phyloP scores from a whole-genome alignment of 2,329 filamentous ascomycete genomes.

The Alternaria gaisen region DNA sequence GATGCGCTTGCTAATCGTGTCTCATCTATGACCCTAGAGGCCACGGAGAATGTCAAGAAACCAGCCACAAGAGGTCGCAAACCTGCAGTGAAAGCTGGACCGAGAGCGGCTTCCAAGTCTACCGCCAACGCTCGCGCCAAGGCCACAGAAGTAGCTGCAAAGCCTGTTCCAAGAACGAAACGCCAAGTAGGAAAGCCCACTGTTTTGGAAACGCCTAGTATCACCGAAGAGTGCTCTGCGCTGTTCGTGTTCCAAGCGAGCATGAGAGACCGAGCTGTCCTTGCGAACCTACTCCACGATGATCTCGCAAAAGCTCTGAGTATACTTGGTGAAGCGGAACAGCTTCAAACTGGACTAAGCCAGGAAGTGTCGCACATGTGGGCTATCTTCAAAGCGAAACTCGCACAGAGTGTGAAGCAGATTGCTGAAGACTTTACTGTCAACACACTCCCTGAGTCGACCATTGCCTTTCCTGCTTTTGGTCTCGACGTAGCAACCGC shows the following conservation, averaged over 20 bases:
- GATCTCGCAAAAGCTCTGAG: constrained; percentile 40
- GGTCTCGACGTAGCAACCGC: constrained; percentile 28
- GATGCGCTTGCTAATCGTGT: constrained; percentile 55
- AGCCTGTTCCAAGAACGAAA: constrained; percentile 22
- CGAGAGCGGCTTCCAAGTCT: constrained; percentile 22
- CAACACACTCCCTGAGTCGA: constrained; percentile 90
- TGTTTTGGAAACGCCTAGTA: constrained; percentile 19
- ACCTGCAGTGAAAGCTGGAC: constrained; percentile 26
- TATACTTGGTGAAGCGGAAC: constrained; percentile 38
- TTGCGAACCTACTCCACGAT: constrained; percentile 49
- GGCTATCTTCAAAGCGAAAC: constrained; percentile 71
- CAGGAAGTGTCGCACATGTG: constrained; percentile 62
- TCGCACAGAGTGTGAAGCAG: constrained; percentile 73
- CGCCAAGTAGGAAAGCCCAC: constrained; percentile 16
- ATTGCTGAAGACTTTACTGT: constrained; percentile 85
- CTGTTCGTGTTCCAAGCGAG: constrained; percentile 56
- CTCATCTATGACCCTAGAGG: constrained; percentile 52
- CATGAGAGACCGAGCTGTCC: constrained; percentile 62
- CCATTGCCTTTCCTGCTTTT: constrained; percentile 83
- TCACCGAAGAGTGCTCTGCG: constrained; percentile 50
- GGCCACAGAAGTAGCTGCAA: constrained; percentile 24
- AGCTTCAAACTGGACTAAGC: constrained; percentile 48
- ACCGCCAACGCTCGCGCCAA: constrained; percentile 27
- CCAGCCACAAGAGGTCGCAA: constrained; percentile 33
- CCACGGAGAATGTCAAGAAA: constrained; percentile 19